Evolutionary conservation across 352 stramenopile species (phyloP), one percentile per base, ranked within the genome.

Genomic region (Elongisporangium prolatum): DNA sequence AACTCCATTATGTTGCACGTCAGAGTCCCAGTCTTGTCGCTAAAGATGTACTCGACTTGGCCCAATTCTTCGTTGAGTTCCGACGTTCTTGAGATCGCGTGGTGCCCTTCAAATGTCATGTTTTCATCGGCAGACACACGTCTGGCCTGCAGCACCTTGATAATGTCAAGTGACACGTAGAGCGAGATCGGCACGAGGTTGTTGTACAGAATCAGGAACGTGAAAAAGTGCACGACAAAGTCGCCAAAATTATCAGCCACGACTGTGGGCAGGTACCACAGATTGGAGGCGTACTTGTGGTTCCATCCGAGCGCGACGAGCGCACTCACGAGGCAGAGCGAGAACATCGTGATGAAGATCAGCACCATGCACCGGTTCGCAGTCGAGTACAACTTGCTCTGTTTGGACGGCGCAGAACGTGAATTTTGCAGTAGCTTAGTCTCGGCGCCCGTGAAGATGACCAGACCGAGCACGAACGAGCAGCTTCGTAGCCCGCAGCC

Each of bases 1-100:
- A 98, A 97, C 65, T 98, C 84, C 97, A 99, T 99, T 18, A 98
- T 75, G 76, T 99, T 99, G 70, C 93, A 95, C 18, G 97, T 99
- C 20, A 99, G 78, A 28, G 97, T 99, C 14, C 97, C 97, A 2
- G 97, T 99, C 67, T 99, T 99, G 71, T 99, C 97, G 24, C 84
- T 98, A 72, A 99, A 99, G n/a, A 99, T 92, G 66, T 99, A 98
- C 60, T 97, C 79, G 47, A 99, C 84, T 77, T 98, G 88, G 0
- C 95, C 97, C 17, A 98, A 72, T 52, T 98, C 88, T 48, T 96
- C 90, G 52, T 96, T 96, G n/a, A 98, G 75, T 40, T 95, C 88
- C 18, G 86, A 93, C 2, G 81, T 96, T 6, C 91, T 73, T 3
- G 84, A 88, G n/a, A 89, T 68, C 9, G 88, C 82, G 5, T 74